Evolutionary conservation across 768 basidiomycete species (phyloP).

Genomic region (Myochromella boudieri): DNA sequence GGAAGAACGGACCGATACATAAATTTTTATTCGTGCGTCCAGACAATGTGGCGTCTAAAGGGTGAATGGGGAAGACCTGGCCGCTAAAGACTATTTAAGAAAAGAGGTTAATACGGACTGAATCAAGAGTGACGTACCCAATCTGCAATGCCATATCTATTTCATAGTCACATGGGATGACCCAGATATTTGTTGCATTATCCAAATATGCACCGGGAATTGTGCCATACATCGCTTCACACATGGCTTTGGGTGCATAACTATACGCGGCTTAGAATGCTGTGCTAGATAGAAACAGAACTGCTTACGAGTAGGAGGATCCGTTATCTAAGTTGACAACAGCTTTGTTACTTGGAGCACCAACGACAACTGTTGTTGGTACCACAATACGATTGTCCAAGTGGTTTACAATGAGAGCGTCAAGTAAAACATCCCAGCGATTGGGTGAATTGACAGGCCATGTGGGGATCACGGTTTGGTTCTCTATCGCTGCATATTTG

Average conservation of each 20-base stretch:
- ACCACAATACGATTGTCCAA: conserved; percentile 50
- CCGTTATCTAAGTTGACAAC: conserved; percentile 81
- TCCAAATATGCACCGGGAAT: conserved; percentile 65
- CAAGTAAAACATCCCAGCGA: conserved; percentile 78
- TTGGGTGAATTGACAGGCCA: conserved; percentile 65
- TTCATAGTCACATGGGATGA: conserved; percentile 71
- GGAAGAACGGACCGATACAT: conserved; percentile 79
- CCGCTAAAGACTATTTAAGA: conserved; percentile 47
- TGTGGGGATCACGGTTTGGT: conserved; percentile 62
- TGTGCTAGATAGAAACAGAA: neutral
- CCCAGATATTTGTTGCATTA: conserved; percentile 56
- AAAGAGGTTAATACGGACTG: neutral
- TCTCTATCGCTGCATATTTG: conserved; percentile 57
- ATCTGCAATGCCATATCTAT: conserved; percentile 81
- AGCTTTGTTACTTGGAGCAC: conserved; percentile 67
- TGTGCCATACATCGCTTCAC: conserved; percentile 66
- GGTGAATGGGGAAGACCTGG: conserved; percentile 76
- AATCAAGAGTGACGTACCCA: conserved; percentile 43
- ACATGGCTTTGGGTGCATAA: conserved; percentile 66
- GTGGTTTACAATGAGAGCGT: conserved; percentile 64
- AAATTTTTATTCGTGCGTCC: conserved; percentile 38
- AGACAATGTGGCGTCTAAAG: conserved; percentile 67
- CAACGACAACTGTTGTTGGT: conserved; percentile 53
- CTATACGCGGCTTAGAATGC: conserved; percentile 32
- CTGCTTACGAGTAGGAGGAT: conserved; percentile 72